Evolutionary conservation across 148 eudicot species (phyloP), one percentile per base, ranked within the genome.

Genomic region (Spergularia bocconei): DNA sequence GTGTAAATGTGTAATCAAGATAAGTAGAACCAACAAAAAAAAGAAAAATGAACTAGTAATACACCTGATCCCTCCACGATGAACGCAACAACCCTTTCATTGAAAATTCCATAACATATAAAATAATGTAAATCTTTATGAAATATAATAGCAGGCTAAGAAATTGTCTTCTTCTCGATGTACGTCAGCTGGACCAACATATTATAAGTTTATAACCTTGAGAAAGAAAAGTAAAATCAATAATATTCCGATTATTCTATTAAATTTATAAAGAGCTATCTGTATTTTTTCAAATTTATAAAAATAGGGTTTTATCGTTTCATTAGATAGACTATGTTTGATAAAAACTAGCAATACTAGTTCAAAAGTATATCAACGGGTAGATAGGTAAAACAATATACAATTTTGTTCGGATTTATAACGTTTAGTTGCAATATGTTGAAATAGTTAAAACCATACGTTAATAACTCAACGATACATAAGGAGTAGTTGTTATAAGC

Each of bases 51-150:
- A 36, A 63, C 36, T 9, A 79, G 64, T 69, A 63, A 75, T 75
- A 56, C 79, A 75, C 75, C 79, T 70, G 83, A 70, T 71, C 44
- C 21, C 72, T 65, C 79, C 79, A 80, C 79, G 83, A 80, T 54
- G 62, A 63, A 11, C 53, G 71, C 83, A 71, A 63, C 72, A 75
- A 70, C 72, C 73, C 59, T 54, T 70, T 70, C 50, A 15, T 66
- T 72, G 66, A 78, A 63, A 55, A 71, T 71, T 71, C 41, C 57
- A 62, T 62, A 36, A 60, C 25, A 23, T 5, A 68, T 16, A 25
- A 47, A 50, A 12, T 6, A 6, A 15, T 23, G 1, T 21, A 48
- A 62, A 29, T 7, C 25, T 13, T 12, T n/a, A 19, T 14, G 10
- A 13, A 29, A 41, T 36, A 41, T 14, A 25, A 17, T 9, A 21